phyloP scores from a whole-genome alignment of 306 rosid genomes.

The Bauhinia variegata region DNA sequence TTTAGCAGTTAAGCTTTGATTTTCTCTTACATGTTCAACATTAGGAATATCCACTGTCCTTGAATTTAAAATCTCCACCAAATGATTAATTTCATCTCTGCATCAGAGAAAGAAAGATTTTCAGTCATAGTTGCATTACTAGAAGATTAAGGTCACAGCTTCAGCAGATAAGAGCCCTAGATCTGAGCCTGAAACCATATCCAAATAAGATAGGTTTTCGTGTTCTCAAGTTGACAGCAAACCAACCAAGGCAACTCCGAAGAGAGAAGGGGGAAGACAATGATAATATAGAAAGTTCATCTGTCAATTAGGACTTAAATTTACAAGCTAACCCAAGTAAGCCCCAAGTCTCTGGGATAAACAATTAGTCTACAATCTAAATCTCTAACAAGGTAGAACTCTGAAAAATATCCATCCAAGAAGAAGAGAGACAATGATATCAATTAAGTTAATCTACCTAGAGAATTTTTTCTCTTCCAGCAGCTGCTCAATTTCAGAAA shows the following conservation, averaged over 20 bases:
- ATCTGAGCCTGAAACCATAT: conserved; percentile 16
- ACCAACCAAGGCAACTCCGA: background rate
- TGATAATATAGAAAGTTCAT: background rate
- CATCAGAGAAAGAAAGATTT: conserved; percentile 31
- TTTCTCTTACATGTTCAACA: conserved; percentile 44
- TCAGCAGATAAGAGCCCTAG: background rate
- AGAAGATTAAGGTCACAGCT: conserved; percentile 12
- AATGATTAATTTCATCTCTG: conserved; percentile 72
- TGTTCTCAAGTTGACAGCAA: background rate
- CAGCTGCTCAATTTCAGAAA: conserved; percentile 46
- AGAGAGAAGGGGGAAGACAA: background rate
- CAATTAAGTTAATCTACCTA: conserved; percentile 39
- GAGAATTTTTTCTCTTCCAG: conserved; percentile 42
- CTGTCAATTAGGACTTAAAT: background rate
- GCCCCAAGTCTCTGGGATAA: conserved; percentile 5
- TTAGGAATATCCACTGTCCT: conserved; percentile 58
- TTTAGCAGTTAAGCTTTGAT: conserved; percentile 27
- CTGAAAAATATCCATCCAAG: conserved; percentile 27
- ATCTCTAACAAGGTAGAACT: conserved; percentile 12
- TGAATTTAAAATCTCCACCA: conserved; percentile 70
- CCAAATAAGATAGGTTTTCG: background rate
- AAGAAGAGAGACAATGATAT: background rate
- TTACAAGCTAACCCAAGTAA: background rate
- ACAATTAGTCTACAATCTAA: conserved; percentile 22
- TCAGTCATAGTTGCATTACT: background rate